Conservation (phyloP, 805 yeast species). For the Cyberlindnera misumaiensis region DNA sequence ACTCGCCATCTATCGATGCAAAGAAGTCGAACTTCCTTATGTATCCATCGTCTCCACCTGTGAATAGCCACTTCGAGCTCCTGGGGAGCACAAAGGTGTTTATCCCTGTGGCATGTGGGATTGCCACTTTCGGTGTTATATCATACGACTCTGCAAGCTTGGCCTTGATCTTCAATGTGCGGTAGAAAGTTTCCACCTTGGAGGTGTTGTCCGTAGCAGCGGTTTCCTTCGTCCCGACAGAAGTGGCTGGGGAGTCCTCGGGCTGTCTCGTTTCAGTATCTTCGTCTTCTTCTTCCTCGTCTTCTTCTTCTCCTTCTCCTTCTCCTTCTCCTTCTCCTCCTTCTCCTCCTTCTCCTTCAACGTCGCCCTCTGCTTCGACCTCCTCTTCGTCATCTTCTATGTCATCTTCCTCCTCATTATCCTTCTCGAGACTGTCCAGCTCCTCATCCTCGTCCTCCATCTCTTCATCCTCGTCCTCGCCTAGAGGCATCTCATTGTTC, state of each 20-base stretch:
- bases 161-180: constrained; percentile 37
- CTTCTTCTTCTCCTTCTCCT: constrained; percentile 7
- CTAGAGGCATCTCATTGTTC: constrained; percentile 16
- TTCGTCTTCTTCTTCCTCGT: constrained; percentile 5
- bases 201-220: neutral
- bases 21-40: constrained; percentile 84
- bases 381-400: constrained; percentile 19
- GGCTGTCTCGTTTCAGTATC: constrained; percentile 1
- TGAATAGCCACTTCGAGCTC: constrained; percentile 80
- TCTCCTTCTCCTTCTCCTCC: constrained; percentile 14
- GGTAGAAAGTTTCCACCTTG: constrained; percentile 18
- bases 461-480: constrained; percentile 23
- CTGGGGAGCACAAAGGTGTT: constrained; percentile 71
- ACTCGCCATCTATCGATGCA: constrained; percentile 78
- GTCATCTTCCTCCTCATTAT: constrained; percentile 21
- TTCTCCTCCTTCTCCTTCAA: constrained; percentile 22
- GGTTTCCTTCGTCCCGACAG: neutral
- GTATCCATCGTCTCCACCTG: constrained; percentile 96
- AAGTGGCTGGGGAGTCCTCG: neutral
- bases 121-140: constrained; percentile 79
- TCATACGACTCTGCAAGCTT: constrained; percentile 51
- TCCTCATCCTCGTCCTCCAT: constrained; percentile 23
- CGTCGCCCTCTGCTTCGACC: constrained; percentile 24
- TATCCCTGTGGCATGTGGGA: constrained; percentile 73
- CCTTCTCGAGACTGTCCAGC: no score